These are phyloP conservation scores for Neodidymelliopsis sp. DNA, from an alignment of 2,329 filamentous ascomycete species.

Conservation along the genomic window DNA sequence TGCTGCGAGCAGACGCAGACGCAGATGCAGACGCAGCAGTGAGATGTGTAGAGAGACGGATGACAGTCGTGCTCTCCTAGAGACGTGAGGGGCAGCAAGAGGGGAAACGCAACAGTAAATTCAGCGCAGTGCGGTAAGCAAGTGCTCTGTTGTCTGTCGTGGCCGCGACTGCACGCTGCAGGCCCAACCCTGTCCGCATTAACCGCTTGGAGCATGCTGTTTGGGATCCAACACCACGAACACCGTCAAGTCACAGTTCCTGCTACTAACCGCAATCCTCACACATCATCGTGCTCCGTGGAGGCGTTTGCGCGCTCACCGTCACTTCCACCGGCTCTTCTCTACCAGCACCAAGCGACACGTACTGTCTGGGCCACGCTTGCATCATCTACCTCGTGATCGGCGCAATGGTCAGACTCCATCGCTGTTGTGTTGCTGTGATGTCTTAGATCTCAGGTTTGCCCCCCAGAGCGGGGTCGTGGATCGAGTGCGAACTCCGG, in stretches of 20 bases:
- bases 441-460: neutral
- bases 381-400: constrained; percentile 1
- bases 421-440: constrained; percentile 1
- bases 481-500: neutral
- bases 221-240: constrained; percentile 9
- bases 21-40: neutral
- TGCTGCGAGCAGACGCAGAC: no score
- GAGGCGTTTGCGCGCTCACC: neutral
- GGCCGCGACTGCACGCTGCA: constrained; percentile 15
- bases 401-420: constrained; percentile 7
- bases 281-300: neutral
- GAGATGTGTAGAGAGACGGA: neutral
- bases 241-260: neutral
- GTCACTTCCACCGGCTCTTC: constrained; percentile 6
- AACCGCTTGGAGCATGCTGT: constrained; percentile 15
- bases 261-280: neutral
- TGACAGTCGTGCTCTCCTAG: constrained; percentile 5
- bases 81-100: constrained; percentile 2
- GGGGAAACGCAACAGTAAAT: neutral
- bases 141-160: constrained; percentile 11
- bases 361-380: constrained; percentile 10
- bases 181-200: constrained; percentile 13
- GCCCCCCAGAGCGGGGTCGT: constrained; percentile 1
- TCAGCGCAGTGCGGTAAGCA: constrained; percentile 4
- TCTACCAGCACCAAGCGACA: constrained; percentile 3